Conservation (phyloP, 163 green algal genomes). For the Scenedesmus sp. region DNA sequence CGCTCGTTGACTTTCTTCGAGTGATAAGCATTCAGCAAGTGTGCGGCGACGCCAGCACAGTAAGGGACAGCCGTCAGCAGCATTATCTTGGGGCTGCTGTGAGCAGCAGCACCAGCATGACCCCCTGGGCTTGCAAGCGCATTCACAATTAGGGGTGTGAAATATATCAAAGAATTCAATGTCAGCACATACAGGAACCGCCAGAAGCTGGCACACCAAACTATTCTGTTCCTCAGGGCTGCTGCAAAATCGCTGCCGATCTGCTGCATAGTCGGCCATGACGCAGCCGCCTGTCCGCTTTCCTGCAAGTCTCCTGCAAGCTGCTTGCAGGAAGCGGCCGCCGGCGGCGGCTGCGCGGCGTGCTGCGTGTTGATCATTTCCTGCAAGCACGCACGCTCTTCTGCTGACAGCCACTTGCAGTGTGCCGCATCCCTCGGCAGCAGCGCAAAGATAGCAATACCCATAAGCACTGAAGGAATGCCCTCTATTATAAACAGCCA, state of each 20-base stretch:
- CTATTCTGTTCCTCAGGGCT: neutral
- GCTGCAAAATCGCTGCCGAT: neutral
- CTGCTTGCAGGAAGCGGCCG: neutral
- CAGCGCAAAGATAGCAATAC: neutral
- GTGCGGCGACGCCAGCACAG: neutral
- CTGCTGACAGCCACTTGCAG: neutral
- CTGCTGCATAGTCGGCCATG: neutral
- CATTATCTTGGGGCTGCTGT: neutral
- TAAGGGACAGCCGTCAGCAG: slow-evolving; percentile 5
- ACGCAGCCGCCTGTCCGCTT: neutral
- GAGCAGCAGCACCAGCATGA: neutral
- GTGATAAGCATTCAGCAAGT: neutral
- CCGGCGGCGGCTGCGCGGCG: neutral
- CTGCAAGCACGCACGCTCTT: neutral
- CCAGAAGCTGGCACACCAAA: slow-evolving; percentile 1
- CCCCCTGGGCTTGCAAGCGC: neutral
- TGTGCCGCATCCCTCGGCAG: neutral
- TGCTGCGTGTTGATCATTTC: neutral
- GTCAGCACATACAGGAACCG: slow-evolving; percentile 3
- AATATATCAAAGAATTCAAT: neutral
- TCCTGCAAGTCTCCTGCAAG: neutral
- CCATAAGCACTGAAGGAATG: neutral
- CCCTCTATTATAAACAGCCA: slow-evolving; percentile 36
- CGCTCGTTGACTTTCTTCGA: neutral
- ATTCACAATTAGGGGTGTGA: neutral